Percentiles rank a stretch among this genome's conserved stretches.
Evolutionary conservation across 1,139 yeast species (phyloP).

Genomic region (Taphrina wiesneri): DNA sequence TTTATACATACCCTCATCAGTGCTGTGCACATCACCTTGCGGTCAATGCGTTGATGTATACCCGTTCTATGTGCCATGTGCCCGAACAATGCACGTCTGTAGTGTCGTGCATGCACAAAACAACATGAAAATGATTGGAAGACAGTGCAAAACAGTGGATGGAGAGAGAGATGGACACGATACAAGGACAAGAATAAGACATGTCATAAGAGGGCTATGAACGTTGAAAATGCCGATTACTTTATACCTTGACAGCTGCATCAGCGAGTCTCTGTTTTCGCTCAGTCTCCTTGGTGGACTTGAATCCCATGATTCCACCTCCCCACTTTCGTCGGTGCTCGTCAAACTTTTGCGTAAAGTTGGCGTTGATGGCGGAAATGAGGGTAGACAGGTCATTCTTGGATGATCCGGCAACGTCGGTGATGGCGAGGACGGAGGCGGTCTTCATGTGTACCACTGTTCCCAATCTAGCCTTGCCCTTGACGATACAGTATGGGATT

Average conservation of each 20-base stretch:
- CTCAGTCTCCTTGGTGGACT: conserved; percentile 53
- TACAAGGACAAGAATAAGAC: not conserved
- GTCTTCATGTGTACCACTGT: conserved; percentile 96
- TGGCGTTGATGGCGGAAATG: conserved; percentile 86
- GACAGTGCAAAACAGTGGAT: not conserved
- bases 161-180: not conserved
- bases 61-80: too few relatives aligned
- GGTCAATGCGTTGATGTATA: too few relatives aligned
- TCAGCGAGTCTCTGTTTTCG: conserved; percentile 31
- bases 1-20: not conserved
- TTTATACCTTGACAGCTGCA: conserved; percentile 34
- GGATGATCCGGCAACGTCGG: conserved; percentile 91
- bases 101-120: too few relatives aligned
- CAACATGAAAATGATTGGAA: too few relatives aligned
- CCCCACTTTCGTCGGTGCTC: conserved; percentile 99
- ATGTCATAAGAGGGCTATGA: conserved; percentile 10
- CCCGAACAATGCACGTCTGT: too few relatives aligned
- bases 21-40: too few relatives aligned
- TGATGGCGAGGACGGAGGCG: conserved; percentile 93
- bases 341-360: conserved; percentile 90
- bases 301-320: conserved; percentile 97
- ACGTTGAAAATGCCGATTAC: conserved; percentile 3
- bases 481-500: conserved; percentile 96
- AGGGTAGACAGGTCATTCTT: conserved; percentile 91
- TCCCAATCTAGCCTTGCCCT: conserved; percentile 99